Base-by-base conservation (phyloP, 2,329 filamentous ascomycete species). In the Pyrenophora tritici-repentis region DNA sequence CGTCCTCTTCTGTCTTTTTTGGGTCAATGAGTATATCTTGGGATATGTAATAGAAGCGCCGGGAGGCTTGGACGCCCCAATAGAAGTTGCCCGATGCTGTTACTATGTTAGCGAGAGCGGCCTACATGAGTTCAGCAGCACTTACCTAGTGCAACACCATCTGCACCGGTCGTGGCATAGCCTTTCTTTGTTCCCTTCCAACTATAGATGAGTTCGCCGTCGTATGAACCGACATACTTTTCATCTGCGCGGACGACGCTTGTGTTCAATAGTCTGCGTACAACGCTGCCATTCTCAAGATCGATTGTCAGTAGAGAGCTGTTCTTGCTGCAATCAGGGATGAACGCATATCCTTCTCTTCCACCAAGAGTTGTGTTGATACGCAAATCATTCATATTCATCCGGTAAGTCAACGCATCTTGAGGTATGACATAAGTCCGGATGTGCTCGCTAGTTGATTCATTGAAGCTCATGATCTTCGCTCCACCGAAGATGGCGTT, bases 381-480 rank as follows among this genome's bases (percentile, higher is more conserved):
- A 14, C 74, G 68, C 33, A 78, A 58, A 50, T 78, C 76, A 42
- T 78, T 78, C 52, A 71, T 64, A 31, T 77, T 77, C 50, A 71
- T 73, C 22, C 62, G 60, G 37, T 75, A 59, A 16, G 67, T 64
- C 13, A 72, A 58, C 8, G 76, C 50, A 2, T 57, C 45, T n/a
- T 68, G 51, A 4, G 75, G 74, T 32, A 77, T 72, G 4, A 67
- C 39, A 42, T 76, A 76, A 4, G 73, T 76, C 3, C 65, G 60
- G 16, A 76, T 51, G n/a, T 66, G 61, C 38, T 66, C 60, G 39
- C 42, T 63, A 6, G 63, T 63, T 14, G 72, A 61, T 42, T 59
- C 58, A 26, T 75, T 68, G 62, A 78, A 78, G 18, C 68, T 69
- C 70, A 78, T 76, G 29, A 78, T 68, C 58, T 78, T 78, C 3